Evolutionary conservation across 768 basidiomycete genomes (phyloP), one percentile per base, ranked within the genome.

Genomic region (Leccinum rimulosum): DNA sequence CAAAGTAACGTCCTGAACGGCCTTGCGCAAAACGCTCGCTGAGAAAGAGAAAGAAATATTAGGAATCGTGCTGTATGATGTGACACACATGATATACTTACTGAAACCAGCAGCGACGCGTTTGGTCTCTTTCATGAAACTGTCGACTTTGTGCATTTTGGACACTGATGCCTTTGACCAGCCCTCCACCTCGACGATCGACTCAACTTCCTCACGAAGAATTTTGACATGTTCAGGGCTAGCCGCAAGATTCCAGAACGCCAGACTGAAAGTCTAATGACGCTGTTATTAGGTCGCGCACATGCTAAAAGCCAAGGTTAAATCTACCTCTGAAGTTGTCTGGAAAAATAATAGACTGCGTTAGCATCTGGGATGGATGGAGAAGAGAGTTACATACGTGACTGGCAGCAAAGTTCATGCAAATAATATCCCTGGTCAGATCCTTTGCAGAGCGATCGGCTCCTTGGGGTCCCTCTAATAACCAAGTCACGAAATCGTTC

Each of bases 401-500:
- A 19, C 71, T 57, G 0, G 68, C 68, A 9, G 69, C 71, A 33
- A 70, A 65, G 54, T 67, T 70, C 36, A 65, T 19, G 6, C 33
- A 48, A 30, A 70, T 45, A 2, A 70, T 9, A 25, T 66, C 61
- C 6, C 17, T 25, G 0, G 59, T 47, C 64, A 78, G 52, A 68
- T 75, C 25, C 17, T 55, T 47, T 4, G 56, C 17, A 5, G 64
- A 25, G 35, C 57, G n/a, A 22, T 69, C 58, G 35, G 61, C 25
- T 43, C 60, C 59, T 1, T 60, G 30, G 1, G 69, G 67, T 6
- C 63, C 68, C 8, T 71, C 68, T 27, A 76, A 63, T 7, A 75
- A 33, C 74, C 76, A 78, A 4, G 62, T 58, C 12, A 78, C 57
- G 47, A 76, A 50, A 55, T 78, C 76, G 31, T 68, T 66, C 77